Evolutionary conservation across 1,284 basidiomycete species (phyloP), one percentile per base, ranked within the genome.

Genomic region (Xerocomus amazonicus): DNA sequence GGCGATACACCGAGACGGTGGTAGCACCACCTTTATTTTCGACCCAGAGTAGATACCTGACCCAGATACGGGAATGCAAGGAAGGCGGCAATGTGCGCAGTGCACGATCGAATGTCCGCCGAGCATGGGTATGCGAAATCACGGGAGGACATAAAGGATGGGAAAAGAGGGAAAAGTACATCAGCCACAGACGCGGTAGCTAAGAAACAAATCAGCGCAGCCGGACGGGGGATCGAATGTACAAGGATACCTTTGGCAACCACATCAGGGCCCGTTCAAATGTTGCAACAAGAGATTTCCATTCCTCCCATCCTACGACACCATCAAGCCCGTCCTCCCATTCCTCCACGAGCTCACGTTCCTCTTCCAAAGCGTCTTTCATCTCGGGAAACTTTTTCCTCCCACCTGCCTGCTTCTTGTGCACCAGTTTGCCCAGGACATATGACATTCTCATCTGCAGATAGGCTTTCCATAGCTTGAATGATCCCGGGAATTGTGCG

Each of bases 391-490:
- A 80, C 73, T 92, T 93, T 73, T 91, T 93, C 75, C 80, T 85
- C 42, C 90, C 91, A 9, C 90, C 87, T 4, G 88, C 79, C 50
- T 81, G 79, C 69, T 92, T 92, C 68, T 84, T 84, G 43, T 83
- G 73, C 9, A 80, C 69, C 12, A 72, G 75, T 55, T 78, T 88
- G 0, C 96, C 97, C 3, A 97, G 75, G 2, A 99, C 90, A 69
- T 87, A 97, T 3, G 80, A 78, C 75, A 91, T 88, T 23, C 97
- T 81, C 66, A 87, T 83, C 43, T 79, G 78, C 40, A 98, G 76
- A 69, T 99, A 99, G 0, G 89, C 82, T 62, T 92, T 92, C 97
- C 97, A 99, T 42, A 99, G 73, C 65, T 95, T 93, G 80, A 91
- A 99, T 12, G 87, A 92, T 14, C 80, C 82, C 0, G 96, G 90